A percentile compares a stretch with the other conserved stretches of the same genome.
These are phyloP conservation scores for Hygrophorus pudorinus DNA, from an alignment of 768 basidiomycete genomes.

Conservation along the genomic window DNA sequence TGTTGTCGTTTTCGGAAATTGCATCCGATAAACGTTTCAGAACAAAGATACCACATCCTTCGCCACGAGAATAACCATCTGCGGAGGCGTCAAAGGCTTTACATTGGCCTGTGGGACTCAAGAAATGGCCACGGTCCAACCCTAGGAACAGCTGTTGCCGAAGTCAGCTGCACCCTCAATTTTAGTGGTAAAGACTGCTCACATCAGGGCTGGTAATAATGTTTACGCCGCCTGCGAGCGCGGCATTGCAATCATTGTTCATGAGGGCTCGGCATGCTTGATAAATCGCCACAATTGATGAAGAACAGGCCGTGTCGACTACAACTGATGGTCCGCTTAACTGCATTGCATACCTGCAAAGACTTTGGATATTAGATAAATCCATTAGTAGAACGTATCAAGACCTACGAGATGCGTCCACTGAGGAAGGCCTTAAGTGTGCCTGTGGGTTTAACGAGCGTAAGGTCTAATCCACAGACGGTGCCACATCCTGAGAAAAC, in stretches of 20 bases:
- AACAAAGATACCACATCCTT: conserved; percentile 64
- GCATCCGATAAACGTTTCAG: conserved; percentile 65
- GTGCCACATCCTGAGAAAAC: conserved; percentile 6
- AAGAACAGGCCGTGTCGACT: conserved; percentile 69
- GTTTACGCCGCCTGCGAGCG: conserved; percentile 70
- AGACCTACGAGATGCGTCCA: conserved; percentile 45
- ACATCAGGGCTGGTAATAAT: conserved; percentile 64
- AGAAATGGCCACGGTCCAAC: conserved; percentile 59
- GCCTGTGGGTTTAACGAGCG: conserved; percentile 26
- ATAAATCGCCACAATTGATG: conserved; percentile 57
- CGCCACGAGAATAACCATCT: conserved; percentile 63
- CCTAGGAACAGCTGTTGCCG: conserved; percentile 49
- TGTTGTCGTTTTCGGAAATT: conserved; percentile 51
- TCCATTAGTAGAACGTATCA: no score
- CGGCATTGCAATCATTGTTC: conserved; percentile 55
- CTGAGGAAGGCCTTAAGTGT: conserved; percentile 59
- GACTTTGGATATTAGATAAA: neutral
- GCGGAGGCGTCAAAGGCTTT: conserved; percentile 63
- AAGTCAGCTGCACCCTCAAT: neutral
- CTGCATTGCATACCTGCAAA: conserved; percentile 41
- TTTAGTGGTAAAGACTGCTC: conserved; percentile 15
- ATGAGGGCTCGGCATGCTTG: conserved; percentile 58
- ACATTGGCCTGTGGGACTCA: conserved; percentile 57
- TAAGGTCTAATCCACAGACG: neutral
- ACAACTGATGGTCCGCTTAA: conserved; percentile 64